A percentile compares a stretch with the other conserved stretches of the same genome.
These are phyloP conservation scores for Parastagonospora avenae DNA, from an alignment of 2,329 filamentous ascomycete species.

Conservation along the genomic window DNA sequence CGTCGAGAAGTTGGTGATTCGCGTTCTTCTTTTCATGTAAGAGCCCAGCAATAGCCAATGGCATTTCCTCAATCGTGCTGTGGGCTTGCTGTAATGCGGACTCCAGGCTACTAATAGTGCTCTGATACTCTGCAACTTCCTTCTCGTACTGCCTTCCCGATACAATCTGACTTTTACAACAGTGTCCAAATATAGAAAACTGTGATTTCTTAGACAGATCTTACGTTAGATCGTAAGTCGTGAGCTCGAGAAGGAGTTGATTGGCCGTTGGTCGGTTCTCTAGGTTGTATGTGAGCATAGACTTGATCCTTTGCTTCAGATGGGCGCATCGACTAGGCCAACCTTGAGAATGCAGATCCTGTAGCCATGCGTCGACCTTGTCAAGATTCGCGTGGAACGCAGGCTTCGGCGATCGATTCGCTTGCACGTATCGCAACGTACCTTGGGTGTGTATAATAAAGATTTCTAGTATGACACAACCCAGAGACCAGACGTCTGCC, in stretches of 20 bases:
- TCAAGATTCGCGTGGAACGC: conserved; percentile 73
- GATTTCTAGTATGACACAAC: conserved; percentile 73
- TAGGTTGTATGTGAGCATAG: conserved; percentile 8
- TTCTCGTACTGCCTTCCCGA: neutral
- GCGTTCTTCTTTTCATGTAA: too few relatives aligned
- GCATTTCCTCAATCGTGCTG: too few relatives aligned
- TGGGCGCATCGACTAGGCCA: neutral
- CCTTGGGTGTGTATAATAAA: conserved; percentile 57
- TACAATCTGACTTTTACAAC: conserved; percentile 4
- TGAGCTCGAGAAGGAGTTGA: conserved; percentile 3
- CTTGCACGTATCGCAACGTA: conserved; percentile 67
- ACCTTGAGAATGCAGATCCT: neutral
- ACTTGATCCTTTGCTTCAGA: conserved; percentile 4
- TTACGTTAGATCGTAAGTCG: neutral
- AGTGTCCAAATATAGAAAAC: conserved; percentile 8
- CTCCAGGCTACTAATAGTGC: too few relatives aligned
- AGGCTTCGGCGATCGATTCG: conserved; percentile 59
- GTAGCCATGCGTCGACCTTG: conserved; percentile 68
- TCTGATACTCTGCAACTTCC: too few relatives aligned
- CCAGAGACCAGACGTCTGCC: conserved; percentile 74
- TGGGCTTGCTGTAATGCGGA: too few relatives aligned
- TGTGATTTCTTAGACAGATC: neutral
- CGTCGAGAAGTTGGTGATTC: too few relatives aligned
- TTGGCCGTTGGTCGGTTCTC: conserved; percentile 6
- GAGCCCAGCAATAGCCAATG: too few relatives aligned